Evolutionary conservation across 495 filamentous ascomycete species (phyloP), one percentile per base, ranked within the genome.

Genomic region (Penicillium manginii): DNA sequence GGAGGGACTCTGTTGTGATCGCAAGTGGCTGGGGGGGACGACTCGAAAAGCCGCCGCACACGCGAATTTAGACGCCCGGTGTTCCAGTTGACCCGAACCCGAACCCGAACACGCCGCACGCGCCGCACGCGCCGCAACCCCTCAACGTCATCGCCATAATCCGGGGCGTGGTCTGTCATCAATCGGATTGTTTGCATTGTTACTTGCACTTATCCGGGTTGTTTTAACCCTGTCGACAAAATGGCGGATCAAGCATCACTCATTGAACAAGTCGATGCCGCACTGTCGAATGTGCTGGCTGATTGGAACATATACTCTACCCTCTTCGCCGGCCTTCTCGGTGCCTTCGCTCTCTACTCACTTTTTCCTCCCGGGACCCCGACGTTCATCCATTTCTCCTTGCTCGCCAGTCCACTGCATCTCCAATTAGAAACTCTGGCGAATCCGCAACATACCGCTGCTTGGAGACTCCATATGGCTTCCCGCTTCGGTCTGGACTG

Each of bases 351-450:
- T 22, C 76, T 84, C 58, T 89, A 90, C 65, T 85, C 83, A 15
- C 68, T 87, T 69, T 88, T 47, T 83, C 80, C 50, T 78, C 78
- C 8, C 75, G 78, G 40, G 92, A 96, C 35, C 90, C 96, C 1
- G 94, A 98, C 75, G 87, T 88, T 10, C 93, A 98, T 71, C 96
- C 94, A 7, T 85, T 96, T 64, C 83, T 97, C 21, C 86, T 99
- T 39, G 87, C 89, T 50, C 86, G 94, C 35, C 94, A 98, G 75
- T 84, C 91, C 26, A 82, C 87, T 50, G 77, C 86, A 39, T 87
- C 89, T 11, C 84, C 87, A 7, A 88, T 99, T 29, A 86, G 96
- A 60, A 86, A 93, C 55, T 82, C 88, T 29, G 89, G 91, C 58
- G 88, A 97, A 69, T 94, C 91, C 7, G 85, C 94, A 46, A 81